Evolutionary conservation across 768 basidiomycete genomes (phyloP), one percentile per base, ranked within the genome.

Genomic region (Lactarius sp.): DNA sequence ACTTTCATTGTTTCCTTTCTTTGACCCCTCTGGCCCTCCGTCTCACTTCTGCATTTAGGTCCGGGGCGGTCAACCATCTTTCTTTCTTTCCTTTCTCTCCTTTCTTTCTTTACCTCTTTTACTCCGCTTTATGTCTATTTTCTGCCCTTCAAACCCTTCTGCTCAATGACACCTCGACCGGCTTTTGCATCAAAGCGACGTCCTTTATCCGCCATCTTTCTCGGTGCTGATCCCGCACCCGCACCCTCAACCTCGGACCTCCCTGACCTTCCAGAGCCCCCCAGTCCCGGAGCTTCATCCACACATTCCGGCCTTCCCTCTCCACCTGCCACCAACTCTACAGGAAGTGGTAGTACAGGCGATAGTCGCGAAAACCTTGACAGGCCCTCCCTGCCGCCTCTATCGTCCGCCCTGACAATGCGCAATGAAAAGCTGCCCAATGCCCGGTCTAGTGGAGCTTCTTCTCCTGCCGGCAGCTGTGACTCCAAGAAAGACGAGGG

Each of bases 241-340:
- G 74, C 77, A 69, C 71, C 77, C 56, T 76, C 77, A 46, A 67
- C 69, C 52, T 69, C 68, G 27, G 67, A 56, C 47, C 73, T 68
- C 69, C 74, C 68, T 14, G 71, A 77, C 52, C 77, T 88, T 20
- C 88, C 88, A 3, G 85, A 87, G 69, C 80, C 90, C 50, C 84
- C 86, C n/a, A 87, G 84, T 65, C 85, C 86, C 12, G 77, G 76
- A 27, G 75, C 79, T 39, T 77, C 79, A 61, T 79, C 84, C 4
- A 72, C 70, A 65, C 76, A 79, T 61, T 89, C 88, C 6, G 90
- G 90, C 6, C 73, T 92, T 6, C 90, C 91, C 1, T 91, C 89
- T 27, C 91, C 91, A 0, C 91, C 91, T 49, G 90, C 88, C 33
- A 90, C 91, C 20, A 92, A 91, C 71, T 92, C 90, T 12, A 91